phyloP scores from a whole-genome alignment of 495 filamentous ascomycete genomes.

The Gamarada debralockiae region DNA sequence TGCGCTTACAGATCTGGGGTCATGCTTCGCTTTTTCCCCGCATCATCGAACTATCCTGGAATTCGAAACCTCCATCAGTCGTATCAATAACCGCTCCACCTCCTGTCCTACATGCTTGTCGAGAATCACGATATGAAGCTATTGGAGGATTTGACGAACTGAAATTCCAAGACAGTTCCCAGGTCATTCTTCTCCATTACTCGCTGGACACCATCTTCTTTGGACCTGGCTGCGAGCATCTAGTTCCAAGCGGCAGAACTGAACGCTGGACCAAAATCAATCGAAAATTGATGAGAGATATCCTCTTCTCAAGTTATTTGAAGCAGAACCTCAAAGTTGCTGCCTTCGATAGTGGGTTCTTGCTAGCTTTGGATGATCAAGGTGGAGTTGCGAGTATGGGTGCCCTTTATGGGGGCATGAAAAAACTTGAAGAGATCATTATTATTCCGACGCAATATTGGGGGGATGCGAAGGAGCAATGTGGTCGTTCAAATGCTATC shows the following conservation, averaged over 20 bases:
- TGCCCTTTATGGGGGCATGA: neutral
- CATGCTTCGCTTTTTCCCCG: too few species aligned
- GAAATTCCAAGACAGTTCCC: neutral
- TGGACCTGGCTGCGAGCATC: neutral
- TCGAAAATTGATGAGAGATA: constrained; percentile 4
- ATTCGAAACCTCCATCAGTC: neutral
- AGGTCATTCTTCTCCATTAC: neutral
- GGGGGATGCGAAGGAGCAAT: too few species aligned
- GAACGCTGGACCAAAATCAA: neutral
- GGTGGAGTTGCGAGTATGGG: too few species aligned
- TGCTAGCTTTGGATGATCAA: neutral
- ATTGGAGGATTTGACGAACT: neutral
- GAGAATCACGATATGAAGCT: neutral
- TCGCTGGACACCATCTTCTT: constrained; percentile 3
- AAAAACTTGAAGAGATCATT: neutral
- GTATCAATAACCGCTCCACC: neutral
- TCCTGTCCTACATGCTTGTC: neutral
- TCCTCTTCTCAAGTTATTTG: neutral
- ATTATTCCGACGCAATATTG: neutral
- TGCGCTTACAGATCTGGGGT: too few species aligned
- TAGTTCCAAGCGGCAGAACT: neutral
- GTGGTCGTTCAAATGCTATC: too few species aligned
- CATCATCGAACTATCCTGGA: constrained; percentile 8
- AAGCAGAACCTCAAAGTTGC: neutral
- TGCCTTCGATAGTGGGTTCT: neutral